phyloP scores from a whole-genome alignment of 345 rosid species.

The Euphorbia lathyris region DNA sequence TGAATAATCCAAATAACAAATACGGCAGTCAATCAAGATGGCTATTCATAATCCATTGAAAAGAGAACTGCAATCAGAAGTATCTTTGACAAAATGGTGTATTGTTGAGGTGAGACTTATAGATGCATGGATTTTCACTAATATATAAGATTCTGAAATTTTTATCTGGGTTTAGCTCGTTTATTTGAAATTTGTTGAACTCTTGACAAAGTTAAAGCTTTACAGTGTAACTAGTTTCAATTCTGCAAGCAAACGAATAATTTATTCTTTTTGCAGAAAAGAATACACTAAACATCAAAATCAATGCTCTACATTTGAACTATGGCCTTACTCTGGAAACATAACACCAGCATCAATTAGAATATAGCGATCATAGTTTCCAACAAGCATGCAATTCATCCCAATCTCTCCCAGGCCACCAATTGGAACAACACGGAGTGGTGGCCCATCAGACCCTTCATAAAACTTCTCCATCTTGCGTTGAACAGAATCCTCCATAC shows the following conservation, averaged over 20 bases:
- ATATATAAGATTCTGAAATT: neutral
- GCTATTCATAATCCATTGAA: neutral
- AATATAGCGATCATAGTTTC: slow-evolving; percentile 87
- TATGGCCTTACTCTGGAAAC: slow-evolving; percentile 88
- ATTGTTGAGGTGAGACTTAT: neutral
- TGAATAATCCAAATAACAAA: slow-evolving; percentile 7
- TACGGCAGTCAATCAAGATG: slow-evolving; percentile 14
- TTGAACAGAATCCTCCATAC: slow-evolving; percentile 94
- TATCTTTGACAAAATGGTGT: neutral
- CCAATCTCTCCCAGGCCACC: slow-evolving; percentile 99
- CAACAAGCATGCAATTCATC: slow-evolving; percentile 99
- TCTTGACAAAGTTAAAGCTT: neutral
- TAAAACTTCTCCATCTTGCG: slow-evolving; percentile 97
- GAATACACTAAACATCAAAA: slow-evolving; percentile 14
- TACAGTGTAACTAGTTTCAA: neutral
- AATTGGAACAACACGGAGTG: slow-evolving; percentile 89
- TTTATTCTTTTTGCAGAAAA: slow-evolving; percentile 3
- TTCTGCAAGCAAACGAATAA: neutral
- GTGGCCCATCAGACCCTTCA: slow-evolving; percentile 90
- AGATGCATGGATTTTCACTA: neutral
- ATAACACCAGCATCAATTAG: slow-evolving; percentile 91
- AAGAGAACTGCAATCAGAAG: slow-evolving; percentile 3
- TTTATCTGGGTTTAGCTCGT: neutral
- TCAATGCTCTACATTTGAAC: neutral
- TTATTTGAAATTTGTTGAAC: slow-evolving; percentile 9